Conservation (phyloP, 164 flowering plant genomes). For the Nymphaea colorata region DNA sequence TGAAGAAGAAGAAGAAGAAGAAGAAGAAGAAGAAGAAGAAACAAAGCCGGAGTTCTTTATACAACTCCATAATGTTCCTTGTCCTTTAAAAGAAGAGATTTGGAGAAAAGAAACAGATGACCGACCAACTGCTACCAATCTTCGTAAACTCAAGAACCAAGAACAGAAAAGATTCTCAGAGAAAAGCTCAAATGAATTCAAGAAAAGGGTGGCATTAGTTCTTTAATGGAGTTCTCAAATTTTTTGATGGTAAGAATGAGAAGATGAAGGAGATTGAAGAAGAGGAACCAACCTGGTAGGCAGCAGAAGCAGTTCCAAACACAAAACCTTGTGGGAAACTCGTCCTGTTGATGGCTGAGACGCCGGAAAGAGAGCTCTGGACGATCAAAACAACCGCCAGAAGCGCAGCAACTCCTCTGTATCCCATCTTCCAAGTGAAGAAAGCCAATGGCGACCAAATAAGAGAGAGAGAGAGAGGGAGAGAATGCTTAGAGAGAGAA, state of each 20-base stretch:
- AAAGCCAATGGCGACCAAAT: background rate
- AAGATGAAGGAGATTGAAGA: background rate
- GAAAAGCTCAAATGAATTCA: too few relatives aligned
- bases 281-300: conserved; percentile 18
- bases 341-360: conserved; percentile 13
- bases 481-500: conserved; percentile 1
- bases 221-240: too few relatives aligned
- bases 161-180: too few relatives aligned
- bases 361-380: conserved; percentile 13
- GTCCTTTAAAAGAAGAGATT: too few relatives aligned
- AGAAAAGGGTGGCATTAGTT: too few relatives aligned
- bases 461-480: background rate
- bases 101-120: too few relatives aligned
- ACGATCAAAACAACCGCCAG: conserved; percentile 14
- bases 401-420: conserved; percentile 14
- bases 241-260: background rate
- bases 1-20: too few relatives aligned
- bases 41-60: too few relatives aligned
- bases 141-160: too few relatives aligned
- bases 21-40: too few relatives aligned
- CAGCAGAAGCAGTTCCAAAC: conserved; percentile 34
- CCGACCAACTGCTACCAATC: too few relatives aligned
- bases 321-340: conserved; percentile 35
- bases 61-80: too few relatives aligned
- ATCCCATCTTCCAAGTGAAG: background rate